Conservation (phyloP, 1,284 basidiomycete genomes). For the Moesziomyces aphidis region DNA sequence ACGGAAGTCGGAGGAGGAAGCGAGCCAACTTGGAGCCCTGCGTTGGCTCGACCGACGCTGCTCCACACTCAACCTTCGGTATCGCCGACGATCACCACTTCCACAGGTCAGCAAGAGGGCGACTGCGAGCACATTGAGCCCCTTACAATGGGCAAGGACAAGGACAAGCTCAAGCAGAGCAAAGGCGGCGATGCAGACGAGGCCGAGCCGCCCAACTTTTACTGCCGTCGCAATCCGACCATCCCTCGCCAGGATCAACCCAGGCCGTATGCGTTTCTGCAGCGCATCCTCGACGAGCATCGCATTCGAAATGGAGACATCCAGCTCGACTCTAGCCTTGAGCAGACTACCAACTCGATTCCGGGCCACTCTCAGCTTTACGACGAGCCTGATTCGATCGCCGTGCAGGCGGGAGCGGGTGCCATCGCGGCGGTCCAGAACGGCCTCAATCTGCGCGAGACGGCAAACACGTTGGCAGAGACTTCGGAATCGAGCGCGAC, state of each 20-base stretch:
- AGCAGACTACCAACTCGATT: conserved; percentile 1
- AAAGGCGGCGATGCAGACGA: conserved; percentile 7
- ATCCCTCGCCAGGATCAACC: conserved; percentile 38
- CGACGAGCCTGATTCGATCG: conserved; percentile 12
- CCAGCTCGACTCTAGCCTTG: conserved; percentile 5
- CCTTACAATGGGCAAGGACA: conserved; percentile 27
- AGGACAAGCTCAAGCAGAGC: conserved; percentile 16
- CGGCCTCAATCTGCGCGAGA: conserved; percentile 31
- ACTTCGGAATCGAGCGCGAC: conserved; percentile 5
- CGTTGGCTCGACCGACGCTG: neutral
- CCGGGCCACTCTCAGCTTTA: neutral
- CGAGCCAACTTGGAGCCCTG: too few relatives aligned
- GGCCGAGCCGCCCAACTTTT: conserved; percentile 39
- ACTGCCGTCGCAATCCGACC: conserved; percentile 44
- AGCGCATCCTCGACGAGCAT: conserved; percentile 47
- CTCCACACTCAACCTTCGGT: neutral
- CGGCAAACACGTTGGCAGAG: conserved; percentile 28
- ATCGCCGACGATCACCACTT: neutral
- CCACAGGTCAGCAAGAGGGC: too few relatives aligned
- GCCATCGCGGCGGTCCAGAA: conserved; percentile 35
- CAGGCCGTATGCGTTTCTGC: conserved; percentile 41
- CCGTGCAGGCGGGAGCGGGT: conserved; percentile 23
- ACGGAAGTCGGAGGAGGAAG: neutral
- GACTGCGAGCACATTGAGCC: neutral
- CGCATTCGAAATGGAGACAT: conserved; percentile 13